These are phyloP conservation scores for Myriosclerotinia duriaeana DNA, from an alignment of 2,329 filamentous ascomycete species.

Conservation along the genomic window DNA sequence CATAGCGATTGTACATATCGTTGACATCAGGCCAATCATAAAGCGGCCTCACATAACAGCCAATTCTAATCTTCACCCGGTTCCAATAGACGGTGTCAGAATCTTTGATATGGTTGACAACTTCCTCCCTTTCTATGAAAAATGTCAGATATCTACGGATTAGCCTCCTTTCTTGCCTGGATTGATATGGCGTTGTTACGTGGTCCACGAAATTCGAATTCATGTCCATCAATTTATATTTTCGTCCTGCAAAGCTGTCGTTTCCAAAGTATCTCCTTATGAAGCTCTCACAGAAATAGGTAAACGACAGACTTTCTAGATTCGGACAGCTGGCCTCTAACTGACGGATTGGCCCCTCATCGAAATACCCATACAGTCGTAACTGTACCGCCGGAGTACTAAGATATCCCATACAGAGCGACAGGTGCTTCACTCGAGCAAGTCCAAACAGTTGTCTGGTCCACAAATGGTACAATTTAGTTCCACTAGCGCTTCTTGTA, in stretches of 20 bases:
- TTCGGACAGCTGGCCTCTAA: neutral
- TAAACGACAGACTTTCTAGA: neutral
- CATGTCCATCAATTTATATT: neutral
- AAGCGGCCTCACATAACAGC: neutral
- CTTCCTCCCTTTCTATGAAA: neutral
- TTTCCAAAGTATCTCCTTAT: neutral
- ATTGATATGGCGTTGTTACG: neutral
- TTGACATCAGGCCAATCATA: neutral
- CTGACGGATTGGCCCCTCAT: neutral
- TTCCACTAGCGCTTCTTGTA: too few species aligned
- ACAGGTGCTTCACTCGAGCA: conserved; percentile 5
- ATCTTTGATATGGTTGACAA: neutral
- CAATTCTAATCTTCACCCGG: neutral
- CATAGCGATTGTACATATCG: neutral
- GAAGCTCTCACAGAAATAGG: too few species aligned
- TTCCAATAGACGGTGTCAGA: neutral
- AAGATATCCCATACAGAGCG: too few species aligned
- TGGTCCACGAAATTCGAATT: neutral
- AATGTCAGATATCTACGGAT: too few species aligned
- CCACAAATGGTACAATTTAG: neutral
- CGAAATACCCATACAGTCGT: too few species aligned
- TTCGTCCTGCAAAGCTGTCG: neutral
- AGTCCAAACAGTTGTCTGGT: neutral
- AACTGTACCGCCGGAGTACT: too few species aligned
- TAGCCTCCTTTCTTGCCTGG: neutral